Evolutionary conservation across 2,329 filamentous ascomycete species (phyloP), one percentile per base, ranked within the genome.

Genomic region (Epichloe sp.): DNA sequence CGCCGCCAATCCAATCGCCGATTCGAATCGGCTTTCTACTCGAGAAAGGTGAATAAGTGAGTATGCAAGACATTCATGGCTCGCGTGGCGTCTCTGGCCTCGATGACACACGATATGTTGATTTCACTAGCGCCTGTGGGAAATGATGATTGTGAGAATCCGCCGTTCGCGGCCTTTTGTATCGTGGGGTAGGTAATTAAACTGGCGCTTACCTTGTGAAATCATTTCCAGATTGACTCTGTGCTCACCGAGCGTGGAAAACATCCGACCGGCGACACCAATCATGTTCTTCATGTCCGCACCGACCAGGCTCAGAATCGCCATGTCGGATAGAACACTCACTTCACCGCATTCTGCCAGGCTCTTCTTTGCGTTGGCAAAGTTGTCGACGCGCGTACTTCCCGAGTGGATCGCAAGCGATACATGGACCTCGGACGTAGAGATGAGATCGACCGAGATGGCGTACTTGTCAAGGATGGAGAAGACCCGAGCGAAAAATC

Each of bases 141-240:
- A 48, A 49, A 49, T 14, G 2, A 36, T 21, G 4, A 40, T 8
- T 19, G 43, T 46, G 15, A 47, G 8, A 43, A 38, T 23, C 17
- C 31, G 19, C 35, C 7, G 6, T 31, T 43, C 19, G 21, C 21
- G 23, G 23, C 23, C 23, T 23, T 14, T 21, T 26, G 3, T 23
- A 7, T 14, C 5, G 5, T 38, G 15, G 14, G 5, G 5, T 3
- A 19, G 26, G 23, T 12, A 34, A 44, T 15, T 40, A 1, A 19
- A 36, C 4, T 7, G 17, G 7, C 6, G 53, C 75, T 62, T 75
- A 91, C 93, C 93, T 72, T 98, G 93, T 23, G 88, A 95, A 59
- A 98, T 98, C 93, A 98, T 98, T 71, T 98, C 93, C 59, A 98
- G 88, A 66, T 98, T 98, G 63, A 98, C 83, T 60, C 87, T 86